Evolutionary conservation across 2,329 filamentous ascomycete species (phyloP), one percentile per base, ranked within the genome.

Genomic region (Hymenoscyphus occultus): DNA sequence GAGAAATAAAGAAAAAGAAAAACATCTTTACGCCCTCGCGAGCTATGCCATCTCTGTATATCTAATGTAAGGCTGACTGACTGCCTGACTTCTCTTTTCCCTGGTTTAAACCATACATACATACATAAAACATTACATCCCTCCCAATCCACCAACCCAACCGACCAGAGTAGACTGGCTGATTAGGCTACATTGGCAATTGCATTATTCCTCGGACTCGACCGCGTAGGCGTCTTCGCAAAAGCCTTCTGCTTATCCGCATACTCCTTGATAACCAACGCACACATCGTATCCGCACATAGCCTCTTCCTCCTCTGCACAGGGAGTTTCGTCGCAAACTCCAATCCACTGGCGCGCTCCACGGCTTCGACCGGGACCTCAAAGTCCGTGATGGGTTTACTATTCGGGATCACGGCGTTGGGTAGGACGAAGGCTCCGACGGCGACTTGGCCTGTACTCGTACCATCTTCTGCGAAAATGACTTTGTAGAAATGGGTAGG

Each of bases 401-500:
- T 84, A 78, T 97, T 99, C 45, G 90, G 82, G 72, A 99, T 99
- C 19, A 80, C 83, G 1, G 92, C 93, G 77, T 99, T 99, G 16
- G 95, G 95, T 72, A 99, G 83, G 62, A 99, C 94, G 74, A 99
- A 99, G 7, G 95, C 95, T 57, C 92, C 95, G 42, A 99, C 81
- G 39, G 93, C 92, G 40, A 99, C 95, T 69, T 89, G 89, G 19
- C 91, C 91, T 32, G 83, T 83, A 10, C 75, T 78, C 1, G 78
- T 80, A 3, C 90, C 91, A 74, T 97, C 92, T 80, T 99, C 95
- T 32, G 92, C 95, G 74, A 95, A 96, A 72, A 99, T 95, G 74
- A 99, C 92, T 82, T 99, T 99, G 85, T 97, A 99, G 80, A 99
- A 99, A 78, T 99, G 95, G 28, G 95, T 99, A 2, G 95, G 95